Conservation (phyloP, 352 stramenopile genomes). For the Phytophthora nicotianae region DNA sequence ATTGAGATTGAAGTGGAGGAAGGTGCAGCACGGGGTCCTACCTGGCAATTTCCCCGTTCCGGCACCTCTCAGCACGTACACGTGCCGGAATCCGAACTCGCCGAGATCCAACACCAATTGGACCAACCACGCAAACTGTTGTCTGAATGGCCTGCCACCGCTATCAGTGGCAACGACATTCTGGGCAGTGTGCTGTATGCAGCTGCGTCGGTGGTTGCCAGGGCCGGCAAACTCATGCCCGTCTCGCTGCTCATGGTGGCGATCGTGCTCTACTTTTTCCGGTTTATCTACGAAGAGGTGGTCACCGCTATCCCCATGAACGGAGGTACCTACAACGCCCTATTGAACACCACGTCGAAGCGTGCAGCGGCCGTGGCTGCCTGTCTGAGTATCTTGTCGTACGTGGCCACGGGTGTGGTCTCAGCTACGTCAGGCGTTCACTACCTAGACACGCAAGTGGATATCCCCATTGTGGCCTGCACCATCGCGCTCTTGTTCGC, state of each 20-base stretch:
- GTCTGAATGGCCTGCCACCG: conserved; percentile 71
- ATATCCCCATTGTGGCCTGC: conserved; percentile 44
- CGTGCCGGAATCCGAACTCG: conserved; percentile 38
- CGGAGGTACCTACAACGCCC: conserved; percentile 89
- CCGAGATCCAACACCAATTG: conserved; percentile 40
- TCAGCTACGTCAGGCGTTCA: conserved; percentile 73
- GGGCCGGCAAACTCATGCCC: conserved; percentile 78
- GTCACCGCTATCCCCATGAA: conserved; percentile 90
- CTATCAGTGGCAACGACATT: conserved; percentile 92
- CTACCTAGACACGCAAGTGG: conserved; percentile 78
- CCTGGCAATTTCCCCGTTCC: conserved; percentile 49
- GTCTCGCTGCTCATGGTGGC: conserved; percentile 79
- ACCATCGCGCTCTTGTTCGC: conserved; percentile 49
- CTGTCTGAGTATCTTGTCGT: conserved; percentile 86
- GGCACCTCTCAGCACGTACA: conserved; percentile 43
- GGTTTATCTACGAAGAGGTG: conserved; percentile 88
- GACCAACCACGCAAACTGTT: conserved; percentile 46
- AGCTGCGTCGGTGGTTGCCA: conserved; percentile 41
- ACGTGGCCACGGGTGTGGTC: conserved; percentile 85
- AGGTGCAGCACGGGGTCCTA: conserved; percentile 26
- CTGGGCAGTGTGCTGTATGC: conserved; percentile 85
- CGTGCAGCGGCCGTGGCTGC: conserved; percentile 81
- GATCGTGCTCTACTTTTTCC: conserved; percentile 57
- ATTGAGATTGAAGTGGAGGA: conserved; percentile 57
- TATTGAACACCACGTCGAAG: conserved; percentile 91